Evolutionary conservation across 192 early-diverging fungal species (phyloP).

Genomic region (Cetraspora pellucida): DNA sequence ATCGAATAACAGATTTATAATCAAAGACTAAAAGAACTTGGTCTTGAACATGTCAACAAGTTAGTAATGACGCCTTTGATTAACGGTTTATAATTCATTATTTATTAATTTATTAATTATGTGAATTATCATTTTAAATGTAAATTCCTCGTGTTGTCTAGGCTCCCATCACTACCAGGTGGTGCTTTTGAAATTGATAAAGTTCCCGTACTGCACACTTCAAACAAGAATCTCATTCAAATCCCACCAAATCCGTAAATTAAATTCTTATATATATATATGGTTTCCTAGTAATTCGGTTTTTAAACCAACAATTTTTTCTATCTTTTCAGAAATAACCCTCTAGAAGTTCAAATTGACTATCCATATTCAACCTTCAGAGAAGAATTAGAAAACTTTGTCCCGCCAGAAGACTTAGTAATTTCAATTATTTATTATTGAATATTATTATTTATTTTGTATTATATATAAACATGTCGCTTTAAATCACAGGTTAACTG

Average conservation of each 20-base stretch:
- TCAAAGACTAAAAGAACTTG: constrained; percentile 15
- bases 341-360: not conserved
- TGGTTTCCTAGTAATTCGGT: not conserved
- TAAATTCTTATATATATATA: not conserved
- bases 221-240: not conserved
- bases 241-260: constrained; percentile 8
- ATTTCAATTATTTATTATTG: not conserved
- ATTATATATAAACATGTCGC: not conserved
- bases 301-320: not conserved
- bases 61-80: not conserved
- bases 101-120: no score
- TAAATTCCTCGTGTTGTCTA: not conserved
- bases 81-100: no score
- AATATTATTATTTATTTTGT: not conserved
- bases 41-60: not conserved
- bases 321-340: not conserved
- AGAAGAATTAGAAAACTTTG: not conserved
- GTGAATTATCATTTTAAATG: no score
- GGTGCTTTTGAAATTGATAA: not conserved
- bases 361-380: not conserved
- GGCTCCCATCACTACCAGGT: not conserved
- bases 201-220: not conserved
- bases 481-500: not conserved
- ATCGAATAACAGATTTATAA: constrained; percentile 7
- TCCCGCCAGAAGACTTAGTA: not conserved